These are phyloP conservation scores for Scheffersomyces coipomensis DNA, from an alignment of 805 yeast species.

Conservation along the genomic window DNA sequence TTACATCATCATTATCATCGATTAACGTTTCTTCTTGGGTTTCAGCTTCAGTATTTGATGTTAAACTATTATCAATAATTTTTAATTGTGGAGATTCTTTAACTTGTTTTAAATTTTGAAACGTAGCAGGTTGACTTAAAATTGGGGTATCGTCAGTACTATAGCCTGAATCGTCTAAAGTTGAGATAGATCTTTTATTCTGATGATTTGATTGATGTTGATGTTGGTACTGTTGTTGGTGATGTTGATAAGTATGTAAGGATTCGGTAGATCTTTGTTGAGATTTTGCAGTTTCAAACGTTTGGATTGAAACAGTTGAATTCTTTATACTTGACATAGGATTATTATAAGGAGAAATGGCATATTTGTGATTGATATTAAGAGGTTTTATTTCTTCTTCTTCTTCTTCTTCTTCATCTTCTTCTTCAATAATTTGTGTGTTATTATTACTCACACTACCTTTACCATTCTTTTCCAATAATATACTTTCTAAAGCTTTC, in stretches of 20 bases:
- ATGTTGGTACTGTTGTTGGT: slow-evolving; percentile 1
- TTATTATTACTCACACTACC: neutral
- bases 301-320: slow-evolving; percentile 17
- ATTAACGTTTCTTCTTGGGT: slow-evolving; percentile 26
- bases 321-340: neutral
- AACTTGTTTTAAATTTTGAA: slow-evolving; percentile 18
- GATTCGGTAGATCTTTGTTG: slow-evolving; percentile 3
- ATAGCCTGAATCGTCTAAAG: slow-evolving; percentile 19
- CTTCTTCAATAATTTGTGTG: slow-evolving; percentile 4
- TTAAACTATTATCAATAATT: slow-evolving; percentile 3
- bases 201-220: slow-evolving; percentile 2
- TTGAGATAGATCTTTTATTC: slow-evolving; percentile 14
- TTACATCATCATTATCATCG: too few relatives aligned
- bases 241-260: neutral
- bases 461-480: slow-evolving; percentile 17
- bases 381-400: slow-evolving; percentile 1
- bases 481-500: slow-evolving; percentile 37
- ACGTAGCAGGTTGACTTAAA: slow-evolving; percentile 21
- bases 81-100: slow-evolving; percentile 9
- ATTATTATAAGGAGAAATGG: neutral
- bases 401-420: slow-evolving; percentile 19
- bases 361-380: neutral
- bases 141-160: slow-evolving; percentile 22
- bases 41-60: neutral
- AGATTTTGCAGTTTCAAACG: slow-evolving; percentile 27